Evolutionary conservation across 441 rosid species (phyloP).

Genomic region (Erodium trifolium): DNA sequence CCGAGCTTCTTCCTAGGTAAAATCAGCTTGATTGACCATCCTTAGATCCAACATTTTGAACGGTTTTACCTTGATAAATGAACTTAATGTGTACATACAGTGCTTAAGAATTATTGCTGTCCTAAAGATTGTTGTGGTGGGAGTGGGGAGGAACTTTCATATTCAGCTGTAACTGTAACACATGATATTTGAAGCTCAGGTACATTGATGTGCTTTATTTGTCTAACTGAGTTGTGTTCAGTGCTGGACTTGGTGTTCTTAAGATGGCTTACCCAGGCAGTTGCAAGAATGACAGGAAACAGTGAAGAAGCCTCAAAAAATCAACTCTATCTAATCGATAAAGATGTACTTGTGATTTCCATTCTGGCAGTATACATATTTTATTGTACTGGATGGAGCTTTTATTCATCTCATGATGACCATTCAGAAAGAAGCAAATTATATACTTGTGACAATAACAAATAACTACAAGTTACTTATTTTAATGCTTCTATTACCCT

Average conservation of each 20-base stretch:
- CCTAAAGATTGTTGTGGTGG: conserved; percentile 94
- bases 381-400: neutral
- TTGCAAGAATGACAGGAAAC: conserved; percentile 63
- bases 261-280: conserved; percentile 68
- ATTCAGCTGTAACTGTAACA: conserved; percentile 1
- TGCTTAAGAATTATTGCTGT: too few relatives aligned
- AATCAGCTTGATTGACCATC: too few relatives aligned
- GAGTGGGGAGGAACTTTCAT: conserved; percentile 86
- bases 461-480: neutral
- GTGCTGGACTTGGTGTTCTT: conserved; percentile 95
- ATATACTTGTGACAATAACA: conserved; percentile 1
- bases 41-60: too few relatives aligned
- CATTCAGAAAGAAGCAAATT: neutral
- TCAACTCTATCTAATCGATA: conserved; percentile 72
- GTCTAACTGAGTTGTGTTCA: conserved; percentile 29
- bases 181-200: neutral
- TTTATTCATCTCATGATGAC: neutral
- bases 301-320: conserved; percentile 39
- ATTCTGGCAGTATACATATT: conserved; percentile 1
- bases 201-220: conserved; percentile 10
- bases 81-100: too few relatives aligned
- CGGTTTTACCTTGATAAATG: too few relatives aligned
- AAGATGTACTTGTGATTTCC: conserved; percentile 44
- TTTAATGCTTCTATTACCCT: neutral
- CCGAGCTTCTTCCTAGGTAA: too few relatives aligned